Evolutionary conservation across 768 basidiomycete species (phyloP).

Genomic region (Mycena pura): DNA sequence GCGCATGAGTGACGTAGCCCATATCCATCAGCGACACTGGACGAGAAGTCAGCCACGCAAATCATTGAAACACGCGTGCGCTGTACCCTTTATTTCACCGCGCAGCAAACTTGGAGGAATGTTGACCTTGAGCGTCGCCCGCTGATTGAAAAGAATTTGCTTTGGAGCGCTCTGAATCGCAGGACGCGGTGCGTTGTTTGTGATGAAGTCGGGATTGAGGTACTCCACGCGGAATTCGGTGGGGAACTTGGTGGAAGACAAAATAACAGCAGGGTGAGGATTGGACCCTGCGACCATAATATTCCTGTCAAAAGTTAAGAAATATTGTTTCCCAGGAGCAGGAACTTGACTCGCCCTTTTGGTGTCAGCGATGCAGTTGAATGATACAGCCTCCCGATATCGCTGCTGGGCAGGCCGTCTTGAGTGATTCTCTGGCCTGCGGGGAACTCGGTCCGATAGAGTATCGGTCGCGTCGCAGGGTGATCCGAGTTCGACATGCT

Average conservation of each 20-base stretch:
- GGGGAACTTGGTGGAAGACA: conserved; percentile 19
- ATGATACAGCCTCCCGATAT: conserved; percentile 62
- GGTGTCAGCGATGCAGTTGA: conserved; percentile 64
- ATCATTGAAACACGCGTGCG: not conserved
- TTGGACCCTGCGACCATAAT: conserved; percentile 68
- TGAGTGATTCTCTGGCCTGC: conserved; percentile 55
- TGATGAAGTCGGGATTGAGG: conserved; percentile 42
- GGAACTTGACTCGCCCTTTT: conserved; percentile 35
- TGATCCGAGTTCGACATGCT: conserved; percentile 14
- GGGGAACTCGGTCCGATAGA: conserved; percentile 50
- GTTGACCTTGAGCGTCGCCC: conserved; percentile 40
- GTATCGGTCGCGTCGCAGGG: conserved; percentile 30
- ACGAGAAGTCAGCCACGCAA: not conserved
- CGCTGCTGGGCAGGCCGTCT: conserved; percentile 50
- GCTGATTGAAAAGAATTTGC: conserved; percentile 38
- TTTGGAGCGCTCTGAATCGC: conserved; percentile 32
- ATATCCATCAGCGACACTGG: conserved; percentile 44
- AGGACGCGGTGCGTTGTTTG: conserved; percentile 25
- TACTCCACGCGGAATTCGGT: conserved; percentile 40
- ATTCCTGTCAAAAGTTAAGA: conserved; percentile 35
- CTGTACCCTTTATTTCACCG: conserved; percentile 25
- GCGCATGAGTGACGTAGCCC: conserved; percentile 44
- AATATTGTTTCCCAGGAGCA: not conserved
- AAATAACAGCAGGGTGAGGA: conserved; percentile 53
- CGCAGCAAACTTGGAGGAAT: conserved; percentile 33